Conservation (phyloP, 1,139 yeast genomes). For the Sugiyamaella pinicola region DNA sequence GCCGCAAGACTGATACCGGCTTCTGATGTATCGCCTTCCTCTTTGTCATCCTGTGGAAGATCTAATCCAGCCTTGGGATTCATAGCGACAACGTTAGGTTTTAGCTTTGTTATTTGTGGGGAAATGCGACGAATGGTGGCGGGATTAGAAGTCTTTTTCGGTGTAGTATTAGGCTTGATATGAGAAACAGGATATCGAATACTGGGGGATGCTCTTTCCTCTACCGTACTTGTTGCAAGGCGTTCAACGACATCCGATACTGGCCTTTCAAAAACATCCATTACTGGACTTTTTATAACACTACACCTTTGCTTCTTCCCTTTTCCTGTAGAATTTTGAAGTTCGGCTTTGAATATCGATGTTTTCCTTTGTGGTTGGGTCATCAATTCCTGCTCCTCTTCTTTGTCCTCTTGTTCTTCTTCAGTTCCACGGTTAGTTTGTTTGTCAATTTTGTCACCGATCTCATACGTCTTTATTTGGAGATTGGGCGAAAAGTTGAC, state of each 20-base stretch:
- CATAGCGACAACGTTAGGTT: constrained; percentile 9
- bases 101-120: background rate
- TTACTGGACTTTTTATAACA: constrained; percentile 24
- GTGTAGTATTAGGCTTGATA: background rate
- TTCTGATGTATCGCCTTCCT: too few species aligned
- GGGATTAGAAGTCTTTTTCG: background rate
- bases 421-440: constrained; percentile 16
- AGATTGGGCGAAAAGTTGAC: constrained; percentile 41
- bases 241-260: constrained; percentile 21
- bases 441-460: constrained; percentile 20
- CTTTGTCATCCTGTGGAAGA: constrained; percentile 4
- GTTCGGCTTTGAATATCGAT: constrained; percentile 40
- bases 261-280: constrained; percentile 24
- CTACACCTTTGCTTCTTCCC: constrained; percentile 8
- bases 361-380: constrained; percentile 25
- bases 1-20: too few species aligned
- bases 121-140: constrained; percentile 2
- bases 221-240: constrained; percentile 21
- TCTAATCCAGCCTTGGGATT: constrained; percentile 9
- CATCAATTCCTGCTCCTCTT: constrained; percentile 26
- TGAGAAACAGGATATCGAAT: background rate
- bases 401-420: constrained; percentile 22
- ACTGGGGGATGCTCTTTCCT: background rate
- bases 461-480: constrained; percentile 41
- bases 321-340: constrained; percentile 2